Evolutionary conservation across 2,329 filamentous ascomycete genomes (phyloP), one percentile per base, ranked within the genome.

Genomic region (Penicillium hesseltinei): DNA sequence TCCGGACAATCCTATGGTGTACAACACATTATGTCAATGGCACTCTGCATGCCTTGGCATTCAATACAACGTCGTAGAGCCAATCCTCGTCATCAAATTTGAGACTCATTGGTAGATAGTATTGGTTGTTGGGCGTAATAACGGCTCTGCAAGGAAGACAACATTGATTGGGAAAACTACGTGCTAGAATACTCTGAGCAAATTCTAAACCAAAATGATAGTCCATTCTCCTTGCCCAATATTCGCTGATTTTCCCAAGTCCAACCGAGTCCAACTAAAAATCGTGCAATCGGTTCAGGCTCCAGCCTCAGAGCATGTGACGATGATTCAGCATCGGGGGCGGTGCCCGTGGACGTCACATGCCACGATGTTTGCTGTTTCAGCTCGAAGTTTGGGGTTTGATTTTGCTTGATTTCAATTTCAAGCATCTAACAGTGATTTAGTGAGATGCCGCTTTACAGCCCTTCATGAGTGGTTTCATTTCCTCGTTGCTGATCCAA

Each of bases 391-490:
- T 36, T 43, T 47, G 35, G 40, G 33, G 31, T 25, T 45, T 54
- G 44, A 25, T 44, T 54, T 54, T 54, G 51, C 46, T 56, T 58
- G 51, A 13, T 21, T 25, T 42, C 43, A 36, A 53, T 21, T 25
- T 36, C 43, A 36, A 53, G 54, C 43, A 57, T 53, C 43, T 21
- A 29, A 49, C 19, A 25, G 49, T 46, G n/a, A 56, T 52, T 59
- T 51, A 61, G 64, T 67, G 60, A 59, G 46, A 62, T 60, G 53
- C 31, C 11, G 59, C 49, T 38, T 55, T 60, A 33, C 51, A 60
- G 63, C 63, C 65, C 66, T 71, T 66, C 71, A 80, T 80, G 77
- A 79, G 72, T 68, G 72, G 73, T 64, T 75, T 76, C 49, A 70
- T 79, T 51, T 71, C 70, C 31, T 77, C 77, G 40, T 72, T 77